Conservation (phyloP, 2,329 filamentous ascomycete genomes). For the Fonsecaea erecta region DNA sequence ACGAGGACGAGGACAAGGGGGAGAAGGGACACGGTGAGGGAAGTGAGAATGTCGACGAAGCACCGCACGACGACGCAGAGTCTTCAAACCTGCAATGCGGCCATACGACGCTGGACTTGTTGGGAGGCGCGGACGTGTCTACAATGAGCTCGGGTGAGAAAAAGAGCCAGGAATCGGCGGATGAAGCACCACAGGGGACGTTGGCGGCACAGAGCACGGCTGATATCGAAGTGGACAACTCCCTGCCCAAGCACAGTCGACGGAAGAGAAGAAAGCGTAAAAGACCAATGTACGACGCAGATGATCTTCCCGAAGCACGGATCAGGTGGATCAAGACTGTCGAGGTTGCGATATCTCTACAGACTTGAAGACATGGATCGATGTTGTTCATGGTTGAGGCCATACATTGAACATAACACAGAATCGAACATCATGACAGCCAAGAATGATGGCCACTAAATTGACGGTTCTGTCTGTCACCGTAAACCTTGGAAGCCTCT, state of each 20-base stretch:
- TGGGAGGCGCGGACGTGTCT: constrained; percentile 18
- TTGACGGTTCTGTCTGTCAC: not conserved
- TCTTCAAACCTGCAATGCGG: constrained; percentile 28
- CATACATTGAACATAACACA: not conserved
- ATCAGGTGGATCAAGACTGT: constrained; percentile 55
- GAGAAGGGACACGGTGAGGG: constrained; percentile 30
- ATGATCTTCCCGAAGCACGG: constrained; percentile 50
- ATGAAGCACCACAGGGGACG: not conserved
- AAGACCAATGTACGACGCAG: constrained; percentile 39
- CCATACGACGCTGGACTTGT: constrained; percentile 36
- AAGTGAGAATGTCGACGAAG: constrained; percentile 31
- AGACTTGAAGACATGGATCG: constrained; percentile 28
- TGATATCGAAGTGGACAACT: constrained; percentile 27
- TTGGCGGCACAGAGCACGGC: constrained; percentile 1
- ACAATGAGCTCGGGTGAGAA: constrained; percentile 19
- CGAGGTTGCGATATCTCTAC: constrained; percentile 50
- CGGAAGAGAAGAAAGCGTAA: constrained; percentile 39
- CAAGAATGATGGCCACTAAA: not conserved
- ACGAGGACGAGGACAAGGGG: constrained; percentile 37
- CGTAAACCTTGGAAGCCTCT: not conserved
- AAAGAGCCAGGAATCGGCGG: not conserved
- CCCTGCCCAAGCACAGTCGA: constrained; percentile 35
- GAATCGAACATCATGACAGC: not conserved
- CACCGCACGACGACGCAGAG: constrained; percentile 23
- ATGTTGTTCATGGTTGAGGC: not conserved